Percentiles rank a stretch among this genome's conserved stretches.
phyloP scores from a whole-genome alignment of 2,329 filamentous ascomycete species.

The Aspergillus vadensis region DNA sequence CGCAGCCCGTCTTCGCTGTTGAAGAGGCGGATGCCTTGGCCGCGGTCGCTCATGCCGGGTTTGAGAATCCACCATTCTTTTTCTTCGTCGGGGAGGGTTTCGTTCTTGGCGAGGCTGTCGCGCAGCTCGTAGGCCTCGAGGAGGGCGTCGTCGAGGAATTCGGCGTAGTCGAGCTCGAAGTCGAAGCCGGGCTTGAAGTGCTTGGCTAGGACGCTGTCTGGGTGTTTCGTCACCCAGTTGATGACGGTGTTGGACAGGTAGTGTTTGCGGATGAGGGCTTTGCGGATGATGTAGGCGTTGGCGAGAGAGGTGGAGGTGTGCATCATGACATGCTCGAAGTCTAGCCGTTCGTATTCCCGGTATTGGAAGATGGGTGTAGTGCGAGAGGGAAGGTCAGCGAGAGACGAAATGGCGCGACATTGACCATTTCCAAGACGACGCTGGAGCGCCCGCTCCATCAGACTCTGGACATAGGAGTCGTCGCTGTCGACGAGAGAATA shows the following conservation, averaged over 20 bases:
- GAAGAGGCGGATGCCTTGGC: conserved; percentile 90
- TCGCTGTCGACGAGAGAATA: conserved; percentile 82
- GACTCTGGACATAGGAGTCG: conserved; percentile 83
- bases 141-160: conserved; percentile 92
- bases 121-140: conserved; percentile 86
- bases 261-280: conserved; percentile 94
- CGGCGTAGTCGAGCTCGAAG: conserved; percentile 94
- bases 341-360: conserved; percentile 80
- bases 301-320: conserved; percentile 66
- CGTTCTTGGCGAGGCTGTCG: conserved; percentile 74
- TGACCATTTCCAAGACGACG: conserved; percentile 58
- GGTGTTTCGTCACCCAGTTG: conserved; percentile 84
- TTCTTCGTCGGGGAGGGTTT: conserved; percentile 60
- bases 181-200: conserved; percentile 78
- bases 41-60: conserved; percentile 94
- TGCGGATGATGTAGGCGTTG: conserved; percentile 93
- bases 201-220: conserved; percentile 64
- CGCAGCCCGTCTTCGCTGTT: conserved; percentile 81
- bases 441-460: conserved; percentile 73
- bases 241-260: conserved; percentile 82
- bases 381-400: conserved; percentile 51
- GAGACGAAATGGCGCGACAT: conserved; percentile 58
- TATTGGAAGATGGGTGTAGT: conserved; percentile 70
- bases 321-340: conserved; percentile 73
- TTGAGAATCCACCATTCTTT: conserved; percentile 97